Base-by-base conservation (phyloP, 495 filamentous ascomycete species). In the Aspergillus asperescens region DNA sequence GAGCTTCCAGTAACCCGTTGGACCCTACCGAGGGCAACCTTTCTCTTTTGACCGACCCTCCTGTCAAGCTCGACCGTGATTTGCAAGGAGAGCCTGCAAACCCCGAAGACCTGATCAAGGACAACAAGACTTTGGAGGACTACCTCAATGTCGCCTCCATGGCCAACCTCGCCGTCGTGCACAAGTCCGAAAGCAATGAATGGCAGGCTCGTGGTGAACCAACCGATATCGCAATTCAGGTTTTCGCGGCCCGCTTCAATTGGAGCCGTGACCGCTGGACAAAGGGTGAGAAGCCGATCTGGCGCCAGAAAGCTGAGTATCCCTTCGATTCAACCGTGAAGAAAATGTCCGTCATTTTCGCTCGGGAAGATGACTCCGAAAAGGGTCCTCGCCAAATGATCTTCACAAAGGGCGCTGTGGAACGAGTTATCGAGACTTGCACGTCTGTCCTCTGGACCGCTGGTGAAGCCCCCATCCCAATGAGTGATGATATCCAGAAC, bases 321-420 rank as follows among this genome's bases (percentile, higher is more conserved):
- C 80, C 82, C 3, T 87, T 88, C 56, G 84, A 88, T 58, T 85
- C 81, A 2, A 76, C 74, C 27, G 73, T 86, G 56, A 88, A 88
- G 69, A 79, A 78, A 44, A 87, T 87, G 84, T 81, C 82, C 0
- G 81, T 83, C 28, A 75, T 84, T 19, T 86, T 81, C 59, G 59
- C 68, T 10, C 66, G 75, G 6, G 55, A 58, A 7, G 65, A 59
- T 4, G 56, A 48, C 13, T 54, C 56, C 0, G 63, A 62, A 32
- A 54, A 64, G 7, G 51, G 51, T 25, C 1, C 10, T 1, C 68
- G 50, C 1, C 61, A 77, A 25, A 63, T 75, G 54, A 62, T 83
- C 8, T 90, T 90, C 61, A 84, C 81, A 50, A 93, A 93, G 63
- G 88, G 88, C 4, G 88, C 88, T 5, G 88, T 90, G 29, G 88